These are phyloP conservation scores for Pseudocercospora fuligena DNA, from an alignment of 2,329 filamentous ascomycete species.

Conservation along the genomic window DNA sequence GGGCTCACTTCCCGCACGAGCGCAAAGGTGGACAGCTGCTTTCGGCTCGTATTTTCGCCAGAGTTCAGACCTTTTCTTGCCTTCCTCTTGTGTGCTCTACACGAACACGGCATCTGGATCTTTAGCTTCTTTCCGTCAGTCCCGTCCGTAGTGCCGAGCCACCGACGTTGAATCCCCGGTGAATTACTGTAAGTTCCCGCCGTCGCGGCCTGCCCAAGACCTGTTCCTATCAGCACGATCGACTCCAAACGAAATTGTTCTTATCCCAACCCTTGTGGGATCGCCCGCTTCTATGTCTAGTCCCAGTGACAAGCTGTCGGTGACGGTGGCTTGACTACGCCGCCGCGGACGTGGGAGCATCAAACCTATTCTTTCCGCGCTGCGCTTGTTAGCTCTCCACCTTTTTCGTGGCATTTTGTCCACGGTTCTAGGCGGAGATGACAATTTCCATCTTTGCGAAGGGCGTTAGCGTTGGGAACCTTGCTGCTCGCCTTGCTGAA, in stretches of 20 bases:
- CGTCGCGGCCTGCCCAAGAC: slow-evolving; percentile 16
- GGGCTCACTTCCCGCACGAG: background rate
- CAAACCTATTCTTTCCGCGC: slow-evolving; percentile 26
- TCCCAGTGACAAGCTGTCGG: slow-evolving; percentile 27
- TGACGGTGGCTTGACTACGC: slow-evolving; percentile 26
- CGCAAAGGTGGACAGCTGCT: background rate
- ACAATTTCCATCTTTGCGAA: slow-evolving; percentile 19
- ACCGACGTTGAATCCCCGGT: slow-evolving; percentile 21
- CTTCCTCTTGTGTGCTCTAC: background rate
- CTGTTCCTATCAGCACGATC: slow-evolving; percentile 21
- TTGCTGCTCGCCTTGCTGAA: slow-evolving; percentile 12
- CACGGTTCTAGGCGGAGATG: slow-evolving; percentile 23
- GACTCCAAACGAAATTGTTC: slow-evolving; percentile 30
- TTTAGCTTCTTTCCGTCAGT: slow-evolving; percentile 20
- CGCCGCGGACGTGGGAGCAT: slow-evolving; percentile 26
- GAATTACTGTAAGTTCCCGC: slow-evolving; percentile 21
- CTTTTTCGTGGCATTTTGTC: slow-evolving; percentile 12
- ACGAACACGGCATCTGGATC: slow-evolving; percentile 22
- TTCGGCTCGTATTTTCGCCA: background rate
- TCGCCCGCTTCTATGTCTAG: slow-evolving; percentile 17
- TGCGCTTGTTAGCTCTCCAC: slow-evolving; percentile 16
- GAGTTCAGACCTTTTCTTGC: background rate
- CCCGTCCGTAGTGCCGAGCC: slow-evolving; percentile 22
- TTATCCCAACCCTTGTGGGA: slow-evolving; percentile 24
- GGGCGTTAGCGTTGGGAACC: slow-evolving; percentile 25